Evolutionary conservation across 768 basidiomycete species (phyloP).

Genomic region (Boletus bicolor): DNA sequence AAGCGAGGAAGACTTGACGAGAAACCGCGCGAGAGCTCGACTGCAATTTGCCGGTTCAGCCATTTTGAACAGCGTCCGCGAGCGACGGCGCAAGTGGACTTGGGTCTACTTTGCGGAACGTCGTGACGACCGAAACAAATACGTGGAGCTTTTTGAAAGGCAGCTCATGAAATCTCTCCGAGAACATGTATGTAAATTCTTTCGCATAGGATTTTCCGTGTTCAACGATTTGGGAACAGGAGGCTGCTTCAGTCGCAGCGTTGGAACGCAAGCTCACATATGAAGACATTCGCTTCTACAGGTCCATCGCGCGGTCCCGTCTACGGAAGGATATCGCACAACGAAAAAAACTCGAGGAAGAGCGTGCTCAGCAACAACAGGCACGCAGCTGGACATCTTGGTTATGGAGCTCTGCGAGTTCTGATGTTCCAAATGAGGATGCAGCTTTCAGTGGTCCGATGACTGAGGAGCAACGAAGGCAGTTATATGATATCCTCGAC

Average conservation of each 20-base stretch:
- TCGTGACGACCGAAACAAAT: constrained; percentile 80
- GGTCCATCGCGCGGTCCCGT: constrained; percentile 87
- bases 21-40: constrained; percentile 63
- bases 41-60: constrained; percentile 77
- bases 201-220: background rate
- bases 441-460: constrained; percentile 61
- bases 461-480: constrained; percentile 86
- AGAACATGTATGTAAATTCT: constrained; percentile 47
- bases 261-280: constrained; percentile 85
- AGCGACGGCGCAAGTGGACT: constrained; percentile 81
- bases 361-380: constrained; percentile 54
- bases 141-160: constrained; percentile 82
- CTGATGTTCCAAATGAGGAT: constrained; percentile 44
- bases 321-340: constrained; percentile 81
- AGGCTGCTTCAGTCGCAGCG: constrained; percentile 48
- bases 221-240: constrained; percentile 36
- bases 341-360: constrained; percentile 62
- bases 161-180: constrained; percentile 54
- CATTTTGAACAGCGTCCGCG: constrained; percentile 78
- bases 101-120: constrained; percentile 90
- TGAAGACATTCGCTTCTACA: constrained; percentile 95
- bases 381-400: constrained; percentile 66
- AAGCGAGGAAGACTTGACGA: constrained; percentile 51
- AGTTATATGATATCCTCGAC: constrained; percentile 88
- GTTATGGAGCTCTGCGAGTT: constrained; percentile 72